These are phyloP conservation scores for Talaromyces sp. DNA, from an alignment of 2,329 filamentous ascomycete genomes.

Conservation along the genomic window DNA sequence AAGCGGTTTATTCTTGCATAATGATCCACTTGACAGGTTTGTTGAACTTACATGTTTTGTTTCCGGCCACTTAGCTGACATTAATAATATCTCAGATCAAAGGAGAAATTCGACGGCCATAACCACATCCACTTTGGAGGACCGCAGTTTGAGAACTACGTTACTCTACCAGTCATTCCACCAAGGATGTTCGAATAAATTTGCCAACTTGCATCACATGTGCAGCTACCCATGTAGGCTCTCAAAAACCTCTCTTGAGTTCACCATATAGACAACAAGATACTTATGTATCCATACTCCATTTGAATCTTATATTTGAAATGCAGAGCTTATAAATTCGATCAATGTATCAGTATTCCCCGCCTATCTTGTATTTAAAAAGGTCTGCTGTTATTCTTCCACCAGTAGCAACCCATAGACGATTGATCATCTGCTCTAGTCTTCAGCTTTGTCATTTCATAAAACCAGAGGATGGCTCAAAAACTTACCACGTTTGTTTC, in stretches of 20 bases:
- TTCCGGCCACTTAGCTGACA: background rate
- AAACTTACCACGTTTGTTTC: constrained; percentile 36
- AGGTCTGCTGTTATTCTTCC: constrained; percentile 45
- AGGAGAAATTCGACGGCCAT: constrained; percentile 39
- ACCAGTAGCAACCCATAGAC: constrained; percentile 45
- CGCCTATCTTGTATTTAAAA: constrained; percentile 50
- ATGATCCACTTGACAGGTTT: constrained; percentile 28
- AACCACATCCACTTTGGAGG: constrained; percentile 46
- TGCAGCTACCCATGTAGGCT: no score
- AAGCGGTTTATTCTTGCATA: constrained; percentile 46
- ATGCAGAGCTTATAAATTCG: background rate
- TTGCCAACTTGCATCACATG: background rate
- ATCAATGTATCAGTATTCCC: constrained; percentile 40
- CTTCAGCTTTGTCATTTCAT: background rate
- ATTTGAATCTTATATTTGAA: background rate
- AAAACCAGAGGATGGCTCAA: background rate
- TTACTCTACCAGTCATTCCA: constrained; percentile 46
- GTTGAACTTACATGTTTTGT: background rate
- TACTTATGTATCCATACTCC: background rate
- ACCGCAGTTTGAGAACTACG: constrained; percentile 39
- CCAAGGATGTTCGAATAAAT: background rate
- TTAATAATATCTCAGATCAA: constrained; percentile 24
- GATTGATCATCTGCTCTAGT: constrained; percentile 25
- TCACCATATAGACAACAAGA: background rate
- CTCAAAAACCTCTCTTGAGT: background rate